A percentile compares a stretch with the other conserved stretches of the same genome.
Conservation (phyloP, 805 yeast genomes). For the Yamadazyma sp. region DNA sequence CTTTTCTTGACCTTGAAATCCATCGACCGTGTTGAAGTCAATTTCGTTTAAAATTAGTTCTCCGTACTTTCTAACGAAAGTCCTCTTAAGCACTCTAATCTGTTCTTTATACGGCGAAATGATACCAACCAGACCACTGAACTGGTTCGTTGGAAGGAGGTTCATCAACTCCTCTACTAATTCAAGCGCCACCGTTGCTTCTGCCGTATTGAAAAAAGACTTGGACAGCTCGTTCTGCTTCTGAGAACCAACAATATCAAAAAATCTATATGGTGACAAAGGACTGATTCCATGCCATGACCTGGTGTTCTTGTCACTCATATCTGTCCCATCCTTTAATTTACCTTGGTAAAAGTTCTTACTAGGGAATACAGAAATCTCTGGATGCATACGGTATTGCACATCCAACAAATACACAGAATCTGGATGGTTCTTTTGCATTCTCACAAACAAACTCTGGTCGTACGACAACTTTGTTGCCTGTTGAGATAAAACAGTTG, state of each 20-base stretch:
- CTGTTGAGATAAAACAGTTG: conserved; percentile 87
- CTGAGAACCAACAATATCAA: conserved; percentile 64
- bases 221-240: conserved; percentile 60
- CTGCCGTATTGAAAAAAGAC: conserved; percentile 70
- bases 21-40: conserved; percentile 94
- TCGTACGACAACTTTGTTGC: conserved; percentile 82
- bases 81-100: conserved; percentile 53
- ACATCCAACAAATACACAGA: conserved; percentile 77
- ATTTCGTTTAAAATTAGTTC: conserved; percentile 58
- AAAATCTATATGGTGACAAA: conserved; percentile 77
- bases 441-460: conserved; percentile 89
- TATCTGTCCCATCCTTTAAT: conserved; percentile 75
- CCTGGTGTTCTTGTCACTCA: conserved; percentile 56
- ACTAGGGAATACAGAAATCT: conserved; percentile 84
- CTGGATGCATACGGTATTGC: conserved; percentile 98
- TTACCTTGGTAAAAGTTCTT: conserved; percentile 72
- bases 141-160: conserved; percentile 49
- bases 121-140: conserved; percentile 77
- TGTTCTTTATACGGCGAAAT: conserved; percentile 96
- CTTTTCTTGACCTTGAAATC: conserved; percentile 89
- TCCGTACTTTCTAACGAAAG: conserved; percentile 65
- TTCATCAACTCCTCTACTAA: conserved; percentile 53
- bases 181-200: conserved; percentile 72
- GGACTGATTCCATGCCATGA: conserved; percentile 69
- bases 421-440: conserved; percentile 66